Evolutionary conservation across 805 yeast species (phyloP).

Genomic region (Lipomyces orientalis): DNA sequence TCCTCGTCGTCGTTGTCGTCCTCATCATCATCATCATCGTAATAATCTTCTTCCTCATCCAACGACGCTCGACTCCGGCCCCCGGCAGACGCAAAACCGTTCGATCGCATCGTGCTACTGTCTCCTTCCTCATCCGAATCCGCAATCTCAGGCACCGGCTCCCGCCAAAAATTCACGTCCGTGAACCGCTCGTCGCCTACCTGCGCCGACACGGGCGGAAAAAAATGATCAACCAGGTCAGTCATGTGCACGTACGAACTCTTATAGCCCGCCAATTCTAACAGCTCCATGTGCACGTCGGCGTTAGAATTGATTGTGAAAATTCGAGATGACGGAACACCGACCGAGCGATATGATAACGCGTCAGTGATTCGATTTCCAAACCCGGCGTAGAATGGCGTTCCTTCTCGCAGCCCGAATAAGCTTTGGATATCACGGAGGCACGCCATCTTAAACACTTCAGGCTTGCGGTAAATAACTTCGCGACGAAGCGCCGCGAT

Average conservation of each 20-base stretch:
- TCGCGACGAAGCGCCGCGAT: constrained; percentile 94
- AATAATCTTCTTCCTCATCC: constrained; percentile 44
- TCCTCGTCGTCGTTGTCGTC: constrained; percentile 23
- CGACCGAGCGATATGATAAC: constrained; percentile 88
- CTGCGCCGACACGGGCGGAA: constrained; percentile 72
- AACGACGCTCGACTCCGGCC: constrained; percentile 13
- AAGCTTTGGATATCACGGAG: constrained; percentile 80
- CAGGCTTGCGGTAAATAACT: constrained; percentile 92
- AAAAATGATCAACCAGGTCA: constrained; percentile 94
- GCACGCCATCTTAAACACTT: constrained; percentile 98
- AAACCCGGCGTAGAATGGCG: constrained; percentile 89
- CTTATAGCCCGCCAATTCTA: constrained; percentile 91
- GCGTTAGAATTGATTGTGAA: constrained; percentile 96
- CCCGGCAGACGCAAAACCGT: constrained; percentile 1
- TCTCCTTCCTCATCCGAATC: constrained; percentile 43
- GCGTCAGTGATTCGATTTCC: constrained; percentile 98
- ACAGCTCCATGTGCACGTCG: constrained; percentile 94
- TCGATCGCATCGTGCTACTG: neutral
- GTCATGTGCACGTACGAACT: constrained; percentile 87
- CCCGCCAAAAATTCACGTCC: constrained; percentile 93
- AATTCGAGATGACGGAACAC: constrained; percentile 90
- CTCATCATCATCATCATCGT: constrained; percentile 41
- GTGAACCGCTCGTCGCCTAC: constrained; percentile 65
- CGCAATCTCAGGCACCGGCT: constrained; percentile 63
- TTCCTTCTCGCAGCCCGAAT: constrained; percentile 53